Evolutionary conservation across 306 rosid species (phyloP).

Genomic region (Albizia julibrissin): DNA sequence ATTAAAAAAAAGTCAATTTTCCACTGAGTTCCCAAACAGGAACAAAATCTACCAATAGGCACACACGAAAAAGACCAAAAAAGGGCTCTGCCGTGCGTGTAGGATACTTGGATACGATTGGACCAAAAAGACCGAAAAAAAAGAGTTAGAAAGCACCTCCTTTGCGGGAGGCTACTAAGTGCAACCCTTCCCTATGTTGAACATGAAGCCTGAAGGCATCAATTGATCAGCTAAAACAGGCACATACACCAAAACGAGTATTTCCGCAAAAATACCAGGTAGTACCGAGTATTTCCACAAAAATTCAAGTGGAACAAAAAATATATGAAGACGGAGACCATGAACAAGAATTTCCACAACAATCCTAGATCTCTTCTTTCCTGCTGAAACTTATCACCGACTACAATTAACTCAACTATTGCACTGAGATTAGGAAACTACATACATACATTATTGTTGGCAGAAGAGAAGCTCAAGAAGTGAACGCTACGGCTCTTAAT

Average conservation of each 20-base stretch:
- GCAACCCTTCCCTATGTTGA: background rate
- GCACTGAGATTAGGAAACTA: background rate
- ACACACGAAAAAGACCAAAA: background rate
- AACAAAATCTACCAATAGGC: too few species aligned
- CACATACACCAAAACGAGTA: background rate
- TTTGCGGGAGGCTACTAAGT: background rate
- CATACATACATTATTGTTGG: background rate
- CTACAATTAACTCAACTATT: conserved; percentile 6
- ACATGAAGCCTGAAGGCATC: background rate
- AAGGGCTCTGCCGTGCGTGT: background rate
- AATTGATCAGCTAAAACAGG: background rate
- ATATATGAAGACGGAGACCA: background rate
- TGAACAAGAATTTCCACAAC: background rate
- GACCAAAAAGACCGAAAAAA: background rate
- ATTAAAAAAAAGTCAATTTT: too few species aligned
- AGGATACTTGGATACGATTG: background rate
- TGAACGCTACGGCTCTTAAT: background rate
- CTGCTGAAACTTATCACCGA: background rate
- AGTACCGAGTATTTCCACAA: background rate
- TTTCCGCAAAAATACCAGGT: background rate
- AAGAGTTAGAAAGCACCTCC: background rate
- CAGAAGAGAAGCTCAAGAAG: background rate
- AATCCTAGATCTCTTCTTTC: background rate
- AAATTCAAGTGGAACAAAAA: background rate
- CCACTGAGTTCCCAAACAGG: too few species aligned